These are phyloP conservation scores for Backusella mclennaniae DNA, from an alignment of 192 early-diverging fungal species.

Conservation along the genomic window DNA sequence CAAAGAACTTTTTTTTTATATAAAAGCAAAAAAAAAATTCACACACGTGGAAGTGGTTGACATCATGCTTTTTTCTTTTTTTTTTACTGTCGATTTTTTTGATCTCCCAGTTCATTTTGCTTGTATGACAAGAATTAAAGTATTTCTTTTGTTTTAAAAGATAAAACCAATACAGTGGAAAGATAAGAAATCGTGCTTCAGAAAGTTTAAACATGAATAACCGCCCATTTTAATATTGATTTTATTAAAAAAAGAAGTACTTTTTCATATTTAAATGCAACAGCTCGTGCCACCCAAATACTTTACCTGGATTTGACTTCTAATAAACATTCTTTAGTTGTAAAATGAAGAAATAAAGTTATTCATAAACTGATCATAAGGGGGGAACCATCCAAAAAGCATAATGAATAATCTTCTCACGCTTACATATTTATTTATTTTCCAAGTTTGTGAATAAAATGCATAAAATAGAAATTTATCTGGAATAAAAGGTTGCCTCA, in stretches of 20 bases:
- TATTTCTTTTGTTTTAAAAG: neutral
- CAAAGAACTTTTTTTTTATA: neutral
- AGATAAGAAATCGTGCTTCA: neutral
- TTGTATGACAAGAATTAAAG: neutral
- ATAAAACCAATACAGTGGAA: neutral
- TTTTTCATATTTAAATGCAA: neutral
- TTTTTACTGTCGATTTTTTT: neutral
- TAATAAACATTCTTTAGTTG: neutral
- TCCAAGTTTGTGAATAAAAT: neutral
- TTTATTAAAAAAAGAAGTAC: neutral
- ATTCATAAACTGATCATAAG: neutral
- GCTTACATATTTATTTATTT: neutral
- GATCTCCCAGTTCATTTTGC: neutral
- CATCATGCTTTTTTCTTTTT: neutral
- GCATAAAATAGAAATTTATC: neutral
- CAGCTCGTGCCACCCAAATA: neutral
- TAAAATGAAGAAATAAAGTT: neutral
- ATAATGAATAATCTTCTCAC: neutral
- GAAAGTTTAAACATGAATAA: neutral
- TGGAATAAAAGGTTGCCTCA: neutral
- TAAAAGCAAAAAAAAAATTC: neutral
- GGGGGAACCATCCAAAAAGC: neutral
- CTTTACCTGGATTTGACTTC: neutral
- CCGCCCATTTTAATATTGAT: neutral
- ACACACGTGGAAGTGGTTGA: conserved; percentile 9